Base-by-base conservation (phyloP, 148 eudicot species). In the Fallopia convolvulus region DNA sequence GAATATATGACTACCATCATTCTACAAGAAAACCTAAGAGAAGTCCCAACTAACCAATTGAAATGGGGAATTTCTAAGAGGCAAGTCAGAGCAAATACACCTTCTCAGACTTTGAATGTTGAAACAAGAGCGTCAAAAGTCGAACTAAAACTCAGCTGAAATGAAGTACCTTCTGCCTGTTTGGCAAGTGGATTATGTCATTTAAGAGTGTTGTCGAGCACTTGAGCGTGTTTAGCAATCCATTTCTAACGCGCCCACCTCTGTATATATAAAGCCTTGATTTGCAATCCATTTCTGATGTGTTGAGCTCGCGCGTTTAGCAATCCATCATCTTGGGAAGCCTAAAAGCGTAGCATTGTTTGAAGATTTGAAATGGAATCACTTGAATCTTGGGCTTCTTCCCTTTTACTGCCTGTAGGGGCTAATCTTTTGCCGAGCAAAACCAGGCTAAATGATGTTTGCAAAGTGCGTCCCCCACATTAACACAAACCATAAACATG, bases 361-460 rank as follows among this genome's bases (percentile, higher is more conserved):
- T 18, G 55, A 11, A 15, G 8, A 53, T 17, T 53, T 53, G 30
- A 21, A 58, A 20, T 58, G 70, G 70, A 13, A 26, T 8, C 68
- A 30, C 39, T 30, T 63, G 17, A 1, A 58, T 11, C 6, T 65
- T 11, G 18, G 11, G 30, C 72, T 44, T 44, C 46, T 6, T 33
- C 39, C 46, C 17, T 21, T 15, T 68, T 14, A 68, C 46, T 68
- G 72, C 20, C 72, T 68, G 72, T 15, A 68, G 44, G 72, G 72
- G 46, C 72, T 68, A 15, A 39, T 32, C 20, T 46, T 73, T 48
- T 42, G 75, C 18, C 75, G 84, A 76, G 97, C 88, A 87, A 91
- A 89, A 56, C 97, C 93, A 76, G 91, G 97, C 97, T 91, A 87
- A 65, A 88, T 42, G 82, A 56, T 80, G 82, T 86, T 82, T 80